Conservation (phyloP, 2,329 filamentous ascomycete genomes). For the Coniella vitis region DNA sequence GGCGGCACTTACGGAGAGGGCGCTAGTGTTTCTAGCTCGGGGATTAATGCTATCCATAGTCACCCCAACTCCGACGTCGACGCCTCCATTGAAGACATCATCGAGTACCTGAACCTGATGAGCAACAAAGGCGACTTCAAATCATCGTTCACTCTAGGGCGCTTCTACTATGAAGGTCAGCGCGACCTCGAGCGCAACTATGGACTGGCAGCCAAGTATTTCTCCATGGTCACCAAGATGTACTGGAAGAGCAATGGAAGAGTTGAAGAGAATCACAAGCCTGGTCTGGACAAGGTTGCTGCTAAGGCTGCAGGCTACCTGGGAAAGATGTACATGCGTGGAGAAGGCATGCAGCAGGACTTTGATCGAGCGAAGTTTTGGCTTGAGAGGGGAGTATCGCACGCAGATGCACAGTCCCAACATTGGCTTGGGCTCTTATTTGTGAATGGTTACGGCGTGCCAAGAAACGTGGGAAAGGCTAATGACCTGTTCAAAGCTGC, state of each 20-base stretch:
- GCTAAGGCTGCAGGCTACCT: conserved; percentile 81
- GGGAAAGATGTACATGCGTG: conserved; percentile 82
- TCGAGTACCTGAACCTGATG: conserved; percentile 89
- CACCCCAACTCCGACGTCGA: conserved; percentile 72
- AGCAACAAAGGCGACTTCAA: conserved; percentile 84
- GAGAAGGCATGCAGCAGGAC: conserved; percentile 76
- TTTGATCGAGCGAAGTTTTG: conserved; percentile 70
- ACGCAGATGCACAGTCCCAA: conserved; percentile 76
- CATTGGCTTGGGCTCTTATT: conserved; percentile 81
- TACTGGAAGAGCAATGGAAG: conserved; percentile 81
- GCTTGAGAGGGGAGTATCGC: conserved; percentile 72
- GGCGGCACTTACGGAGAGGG: conserved; percentile 95
- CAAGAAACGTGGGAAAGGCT: conserved; percentile 63
- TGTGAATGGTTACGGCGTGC: conserved; percentile 65
- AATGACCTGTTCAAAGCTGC: conserved; percentile 70
- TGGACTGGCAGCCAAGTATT: conserved; percentile 69
- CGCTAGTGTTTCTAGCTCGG: conserved; percentile 82
- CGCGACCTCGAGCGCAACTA: conserved; percentile 68
- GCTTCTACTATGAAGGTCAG: conserved; percentile 83
- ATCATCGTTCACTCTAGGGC: conserved; percentile 77
- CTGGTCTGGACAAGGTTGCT: conserved; percentile 69
- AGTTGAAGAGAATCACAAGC: conserved; percentile 60
- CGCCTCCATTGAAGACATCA: conserved; percentile 83
- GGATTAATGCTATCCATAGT: conserved; percentile 69
- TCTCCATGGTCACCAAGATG: conserved; percentile 68